A percentile compares a stretch with the other conserved stretches of the same genome.
Evolutionary conservation across 139 green algal species (phyloP).

Genomic region (Closterium sp.): DNA sequence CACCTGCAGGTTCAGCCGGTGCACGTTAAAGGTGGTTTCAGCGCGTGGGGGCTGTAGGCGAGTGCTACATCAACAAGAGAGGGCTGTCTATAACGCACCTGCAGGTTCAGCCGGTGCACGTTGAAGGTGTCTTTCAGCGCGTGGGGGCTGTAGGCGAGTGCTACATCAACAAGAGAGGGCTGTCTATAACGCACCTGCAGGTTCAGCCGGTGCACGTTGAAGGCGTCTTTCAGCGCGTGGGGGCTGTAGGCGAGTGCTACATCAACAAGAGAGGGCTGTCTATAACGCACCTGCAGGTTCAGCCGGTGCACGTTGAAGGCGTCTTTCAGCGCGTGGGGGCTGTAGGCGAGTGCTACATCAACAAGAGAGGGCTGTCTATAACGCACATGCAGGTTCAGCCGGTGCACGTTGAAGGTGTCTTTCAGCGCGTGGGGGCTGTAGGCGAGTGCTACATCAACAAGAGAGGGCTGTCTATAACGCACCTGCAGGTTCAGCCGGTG

Average conservation of each 20-base stretch:
- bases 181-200: constrained; percentile 56
- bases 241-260: constrained; percentile 98
- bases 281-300: neutral
- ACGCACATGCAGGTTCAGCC: constrained; percentile 73
- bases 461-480: too few relatives aligned
- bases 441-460: too few relatives aligned
- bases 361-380: too few relatives aligned
- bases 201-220: constrained; percentile 95
- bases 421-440: constrained; percentile 97
- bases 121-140: too few relatives aligned
- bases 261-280: too few relatives aligned
- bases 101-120: too few relatives aligned
- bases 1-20: constrained; percentile 84
- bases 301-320: neutral
- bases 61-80: too few relatives aligned
- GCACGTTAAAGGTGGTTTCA: constrained; percentile 52
- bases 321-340: too few relatives aligned
- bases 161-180: too few relatives aligned
- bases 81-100: too few relatives aligned
- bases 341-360: too few relatives aligned
- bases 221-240: constrained; percentile 92
- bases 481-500: constrained; percentile 84
- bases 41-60: neutral
- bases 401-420: constrained; percentile 96
- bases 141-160: too few relatives aligned